Evolutionary conservation across 106 monocot species (phyloP).

Genomic region (Narthecium ossifragum): DNA sequence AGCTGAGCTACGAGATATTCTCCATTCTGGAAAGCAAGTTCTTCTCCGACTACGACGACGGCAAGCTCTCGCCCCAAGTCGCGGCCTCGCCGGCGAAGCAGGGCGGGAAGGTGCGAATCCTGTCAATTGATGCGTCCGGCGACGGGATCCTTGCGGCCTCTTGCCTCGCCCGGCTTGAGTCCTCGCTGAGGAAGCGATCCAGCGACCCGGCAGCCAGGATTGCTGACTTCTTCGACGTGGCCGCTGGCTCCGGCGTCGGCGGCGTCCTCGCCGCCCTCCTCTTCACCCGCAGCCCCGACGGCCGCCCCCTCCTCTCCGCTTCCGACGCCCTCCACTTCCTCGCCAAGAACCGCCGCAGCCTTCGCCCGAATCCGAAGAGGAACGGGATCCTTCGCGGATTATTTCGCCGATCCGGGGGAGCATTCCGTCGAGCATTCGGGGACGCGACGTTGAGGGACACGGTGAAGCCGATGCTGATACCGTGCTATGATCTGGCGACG

Average conservation of each 20-base stretch:
- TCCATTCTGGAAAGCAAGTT: constrained; percentile 65
- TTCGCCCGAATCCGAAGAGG: neutral
- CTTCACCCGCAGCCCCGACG: constrained; percentile 42
- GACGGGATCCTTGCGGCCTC: constrained; percentile 47
- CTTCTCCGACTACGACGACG: constrained; percentile 31
- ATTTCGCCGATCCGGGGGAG: constrained; percentile 2
- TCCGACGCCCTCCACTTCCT: constrained; percentile 49
- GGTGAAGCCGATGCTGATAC: constrained; percentile 63
- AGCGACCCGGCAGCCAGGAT: constrained; percentile 34
- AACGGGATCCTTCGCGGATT: neutral
- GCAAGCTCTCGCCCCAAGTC: constrained; percentile 9
- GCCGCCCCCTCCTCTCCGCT: constrained; percentile 32
- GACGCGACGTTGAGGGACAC: constrained; percentile 64
- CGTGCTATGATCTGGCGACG: constrained; percentile 75
- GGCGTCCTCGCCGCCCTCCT: constrained; percentile 66
- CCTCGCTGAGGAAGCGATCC: constrained; percentile 29
- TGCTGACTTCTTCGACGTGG: constrained; percentile 77
- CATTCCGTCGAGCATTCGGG: constrained; percentile 28
- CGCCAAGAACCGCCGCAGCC: constrained; percentile 19
- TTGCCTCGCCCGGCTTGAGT: constrained; percentile 49
- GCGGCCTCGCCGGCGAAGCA: constrained; percentile 5
- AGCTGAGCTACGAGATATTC: constrained; percentile 72
- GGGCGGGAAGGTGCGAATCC: constrained; percentile 56
- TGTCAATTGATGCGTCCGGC: constrained; percentile 58
- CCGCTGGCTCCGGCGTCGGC: constrained; percentile 73